These are phyloP conservation scores for Acaromyces ingoldii DNA, from an alignment of 1,284 basidiomycete genomes.

Conservation along the genomic window DNA sequence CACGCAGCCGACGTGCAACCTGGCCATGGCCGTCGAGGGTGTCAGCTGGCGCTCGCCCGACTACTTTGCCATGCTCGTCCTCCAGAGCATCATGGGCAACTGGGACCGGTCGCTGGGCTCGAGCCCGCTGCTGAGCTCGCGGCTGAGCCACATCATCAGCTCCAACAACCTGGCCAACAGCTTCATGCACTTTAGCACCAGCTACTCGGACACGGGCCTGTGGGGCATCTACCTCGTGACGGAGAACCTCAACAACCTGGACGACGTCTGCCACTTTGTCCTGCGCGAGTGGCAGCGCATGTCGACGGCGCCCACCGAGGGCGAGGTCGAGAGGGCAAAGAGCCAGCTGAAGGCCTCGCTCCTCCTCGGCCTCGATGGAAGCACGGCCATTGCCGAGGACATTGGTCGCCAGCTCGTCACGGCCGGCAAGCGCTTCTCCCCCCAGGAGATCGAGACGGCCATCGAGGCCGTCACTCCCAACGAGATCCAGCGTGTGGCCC, in stretches of 20 bases:
- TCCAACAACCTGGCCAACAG: conserved; percentile 96
- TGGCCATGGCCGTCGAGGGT: conserved; percentile 96
- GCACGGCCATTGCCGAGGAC: conserved; percentile 94
- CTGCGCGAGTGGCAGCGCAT: conserved; percentile 95
- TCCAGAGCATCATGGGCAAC: conserved; percentile 97
- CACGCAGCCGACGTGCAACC: conserved; percentile 76
- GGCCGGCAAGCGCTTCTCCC: conserved; percentile 71
- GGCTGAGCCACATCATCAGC: conserved; percentile 85
- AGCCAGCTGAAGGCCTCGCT: conserved; percentile 94
- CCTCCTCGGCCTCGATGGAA: conserved; percentile 84
- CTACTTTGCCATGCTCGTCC: conserved; percentile 99
- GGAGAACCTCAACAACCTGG: conserved; percentile 81
- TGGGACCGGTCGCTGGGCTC: conserved; percentile 97
- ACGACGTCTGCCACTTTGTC: conserved; percentile 91
- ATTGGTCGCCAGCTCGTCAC: conserved; percentile 96
- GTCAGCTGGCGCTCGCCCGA: conserved; percentile 96
- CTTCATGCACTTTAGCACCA: conserved; percentile 99
- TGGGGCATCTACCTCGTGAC: conserved; percentile 94
- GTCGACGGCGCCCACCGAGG: conserved; percentile 75
- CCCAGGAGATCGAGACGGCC: conserved; percentile 86
- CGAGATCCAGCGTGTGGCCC: conserved; percentile 91
- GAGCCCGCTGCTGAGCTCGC: conserved; percentile 80
- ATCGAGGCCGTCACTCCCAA: conserved; percentile 80
- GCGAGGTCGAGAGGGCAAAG: conserved; percentile 94
- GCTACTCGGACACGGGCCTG: conserved; percentile 98